A percentile compares a stretch with the other conserved stretches of the same genome.
These are phyloP conservation scores for Phytomonas sp. DNA, from an alignment of 208 protist genomes.

Conservation along the genomic window DNA sequence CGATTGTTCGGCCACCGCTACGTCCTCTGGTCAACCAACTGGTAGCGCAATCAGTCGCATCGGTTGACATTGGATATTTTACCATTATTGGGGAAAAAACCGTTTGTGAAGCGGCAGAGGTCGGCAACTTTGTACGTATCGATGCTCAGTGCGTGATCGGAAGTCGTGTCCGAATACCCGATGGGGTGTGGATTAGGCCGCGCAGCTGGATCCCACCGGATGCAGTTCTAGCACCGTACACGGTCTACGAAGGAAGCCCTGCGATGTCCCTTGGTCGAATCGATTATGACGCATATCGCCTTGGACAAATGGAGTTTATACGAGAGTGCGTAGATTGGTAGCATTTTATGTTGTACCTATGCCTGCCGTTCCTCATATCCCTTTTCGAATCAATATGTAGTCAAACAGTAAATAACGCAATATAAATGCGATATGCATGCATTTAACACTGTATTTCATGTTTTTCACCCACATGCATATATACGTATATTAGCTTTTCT, in stretches of 20 bases:
- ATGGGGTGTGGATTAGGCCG: constrained; percentile 53
- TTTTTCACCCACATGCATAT: not conserved
- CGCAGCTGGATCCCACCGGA: constrained; percentile 41
- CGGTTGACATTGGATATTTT: constrained; percentile 34
- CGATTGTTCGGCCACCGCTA: constrained; percentile 44
- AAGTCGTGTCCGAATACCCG: constrained; percentile 30
- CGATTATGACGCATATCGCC: constrained; percentile 27
- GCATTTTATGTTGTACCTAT: not conserved
- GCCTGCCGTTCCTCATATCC: not conserved
- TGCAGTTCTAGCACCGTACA: constrained; percentile 44
- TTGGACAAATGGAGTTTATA: constrained; percentile 36
- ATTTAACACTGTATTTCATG: not conserved
- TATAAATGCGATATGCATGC: not conserved
- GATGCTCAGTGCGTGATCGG: constrained; percentile 53
- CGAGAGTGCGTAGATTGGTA: constrained; percentile 9
- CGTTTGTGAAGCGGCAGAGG: constrained; percentile 44
- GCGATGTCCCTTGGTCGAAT: constrained; percentile 27
- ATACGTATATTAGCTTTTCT: not conserved
- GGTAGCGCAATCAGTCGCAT: constrained; percentile 17
- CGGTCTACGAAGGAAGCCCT: constrained; percentile 43
- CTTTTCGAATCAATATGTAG: not conserved
- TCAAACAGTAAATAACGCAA: not conserved
- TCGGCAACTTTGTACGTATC: constrained; percentile 46
- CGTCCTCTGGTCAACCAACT: constrained; percentile 28
- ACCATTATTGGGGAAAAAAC: constrained; percentile 34